phyloP scores from a whole-genome alignment of 2,329 filamentous ascomycete genomes.

The Pyrenophora graminea region DNA sequence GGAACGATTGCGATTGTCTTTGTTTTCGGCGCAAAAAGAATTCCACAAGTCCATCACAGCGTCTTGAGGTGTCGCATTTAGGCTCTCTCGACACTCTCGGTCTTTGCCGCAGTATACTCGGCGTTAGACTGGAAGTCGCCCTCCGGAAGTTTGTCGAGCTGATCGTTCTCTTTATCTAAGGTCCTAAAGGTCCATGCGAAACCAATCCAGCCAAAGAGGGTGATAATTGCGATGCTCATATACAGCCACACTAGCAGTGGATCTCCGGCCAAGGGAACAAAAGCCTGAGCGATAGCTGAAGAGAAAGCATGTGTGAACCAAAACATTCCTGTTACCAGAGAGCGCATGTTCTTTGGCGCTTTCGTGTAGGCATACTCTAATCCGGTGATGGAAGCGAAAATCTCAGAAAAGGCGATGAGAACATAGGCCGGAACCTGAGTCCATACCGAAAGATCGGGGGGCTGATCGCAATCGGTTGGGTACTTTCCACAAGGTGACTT shows the following conservation, averaged over 20 bases:
- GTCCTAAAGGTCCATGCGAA: slow-evolving; percentile 38
- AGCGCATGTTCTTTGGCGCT: slow-evolving; percentile 65
- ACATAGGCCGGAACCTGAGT: slow-evolving; percentile 56
- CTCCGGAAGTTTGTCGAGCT: slow-evolving; percentile 39
- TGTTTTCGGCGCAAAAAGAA: neutral
- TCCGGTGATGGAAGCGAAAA: slow-evolving; percentile 67
- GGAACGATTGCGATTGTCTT: neutral
- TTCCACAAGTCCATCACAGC: neutral
- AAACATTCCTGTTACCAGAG: slow-evolving; percentile 36
- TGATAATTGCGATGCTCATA: slow-evolving; percentile 37
- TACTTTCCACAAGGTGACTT: slow-evolving; percentile 50
- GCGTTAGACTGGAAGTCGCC: slow-evolving; percentile 24
- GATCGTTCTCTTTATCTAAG: slow-evolving; percentile 37
- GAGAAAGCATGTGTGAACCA: slow-evolving; percentile 42
- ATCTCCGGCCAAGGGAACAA: slow-evolving; percentile 27
- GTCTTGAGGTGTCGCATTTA: neutral
- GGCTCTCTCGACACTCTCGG: slow-evolving; percentile 10
- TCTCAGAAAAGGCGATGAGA: slow-evolving; percentile 62
- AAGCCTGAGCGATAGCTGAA: slow-evolving; percentile 26
- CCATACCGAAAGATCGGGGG: slow-evolving; percentile 55
- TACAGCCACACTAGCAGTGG: slow-evolving; percentile 35
- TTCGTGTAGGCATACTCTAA: slow-evolving; percentile 75
- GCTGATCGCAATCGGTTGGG: slow-evolving; percentile 40
- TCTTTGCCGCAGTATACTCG: slow-evolving; percentile 19
- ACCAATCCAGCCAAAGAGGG: slow-evolving; percentile 32